Conservation (phyloP, 2,329 filamentous ascomycete species). For the Hypoxylon sp. region DNA sequence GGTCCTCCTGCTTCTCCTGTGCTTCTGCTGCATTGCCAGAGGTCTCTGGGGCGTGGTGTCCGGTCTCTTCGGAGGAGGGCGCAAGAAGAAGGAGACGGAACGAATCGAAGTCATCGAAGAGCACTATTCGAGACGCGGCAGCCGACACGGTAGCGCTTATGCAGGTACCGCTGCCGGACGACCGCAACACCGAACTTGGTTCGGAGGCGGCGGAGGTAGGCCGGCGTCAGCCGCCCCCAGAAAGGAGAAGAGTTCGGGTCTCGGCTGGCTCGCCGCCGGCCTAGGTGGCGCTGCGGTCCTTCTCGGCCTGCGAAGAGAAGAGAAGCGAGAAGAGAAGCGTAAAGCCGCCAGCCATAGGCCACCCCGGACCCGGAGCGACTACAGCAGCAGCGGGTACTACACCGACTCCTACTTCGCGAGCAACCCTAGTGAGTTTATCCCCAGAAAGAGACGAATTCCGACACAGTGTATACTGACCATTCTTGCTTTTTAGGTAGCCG, state of each 20-base stretch:
- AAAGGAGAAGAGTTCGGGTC: slow-evolving; percentile 58
- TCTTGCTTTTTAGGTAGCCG: slow-evolving; percentile 52
- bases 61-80: slow-evolving; percentile 65
- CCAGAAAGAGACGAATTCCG: slow-evolving; percentile 37
- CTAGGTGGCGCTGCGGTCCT: slow-evolving; percentile 61
- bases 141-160: slow-evolving; percentile 55
- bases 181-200: slow-evolving; percentile 65
- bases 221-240: slow-evolving; percentile 47
- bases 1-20: slow-evolving; percentile 71
- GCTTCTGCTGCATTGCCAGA: slow-evolving; percentile 75
- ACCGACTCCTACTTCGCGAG: slow-evolving; percentile 62
- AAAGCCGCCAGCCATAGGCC: slow-evolving; percentile 53
- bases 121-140: slow-evolving; percentile 61
- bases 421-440: slow-evolving; percentile 59
- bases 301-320: slow-evolving; percentile 60
- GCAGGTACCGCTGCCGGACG: slow-evolving; percentile 49
- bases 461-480: slow-evolving; percentile 41
- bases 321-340: slow-evolving; percentile 54
- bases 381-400: slow-evolving; percentile 61
- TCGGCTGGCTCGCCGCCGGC: slow-evolving; percentile 62
- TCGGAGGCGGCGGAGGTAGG: slow-evolving; percentile 56
- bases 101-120: slow-evolving; percentile 70
- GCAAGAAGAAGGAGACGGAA: slow-evolving; percentile 59
- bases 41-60: slow-evolving; percentile 67
- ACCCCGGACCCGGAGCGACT: slow-evolving; percentile 56